Evolutionary conservation across 2,329 filamentous ascomycete genomes (phyloP).

Genomic region (Parastagonospora nodorum): DNA sequence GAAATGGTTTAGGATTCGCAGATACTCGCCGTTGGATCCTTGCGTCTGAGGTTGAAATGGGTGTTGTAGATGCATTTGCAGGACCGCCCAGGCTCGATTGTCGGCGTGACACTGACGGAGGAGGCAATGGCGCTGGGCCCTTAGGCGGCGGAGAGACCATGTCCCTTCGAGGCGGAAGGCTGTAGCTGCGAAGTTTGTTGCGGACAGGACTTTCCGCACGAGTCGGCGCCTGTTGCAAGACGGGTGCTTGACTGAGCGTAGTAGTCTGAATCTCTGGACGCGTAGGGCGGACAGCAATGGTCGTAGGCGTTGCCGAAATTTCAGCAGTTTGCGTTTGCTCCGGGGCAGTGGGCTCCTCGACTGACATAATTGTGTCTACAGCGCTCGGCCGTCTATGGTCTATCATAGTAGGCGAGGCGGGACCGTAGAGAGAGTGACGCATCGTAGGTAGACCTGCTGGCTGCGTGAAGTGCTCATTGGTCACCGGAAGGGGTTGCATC

Average conservation of each 20-base stretch:
- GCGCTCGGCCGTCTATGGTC: slow-evolving; percentile 12
- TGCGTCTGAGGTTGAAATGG: slow-evolving; percentile 2
- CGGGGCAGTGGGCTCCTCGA: background rate
- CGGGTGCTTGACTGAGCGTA: background rate
- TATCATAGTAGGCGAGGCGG: slow-evolving; percentile 28
- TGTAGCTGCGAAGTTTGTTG: slow-evolving; percentile 30
- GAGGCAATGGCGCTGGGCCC: slow-evolving; percentile 31
- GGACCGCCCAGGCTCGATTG: slow-evolving; percentile 29
- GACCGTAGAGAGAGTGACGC: slow-evolving; percentile 36
- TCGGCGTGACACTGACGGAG: slow-evolving; percentile 22
- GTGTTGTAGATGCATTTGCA: slow-evolving; percentile 9
- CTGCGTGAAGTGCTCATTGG: slow-evolving; percentile 38
- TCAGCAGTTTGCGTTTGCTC: slow-evolving; percentile 3
- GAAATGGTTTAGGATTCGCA: slow-evolving; percentile 41
- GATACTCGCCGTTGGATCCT: slow-evolving; percentile 33
- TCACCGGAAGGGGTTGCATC: slow-evolving; percentile 45
- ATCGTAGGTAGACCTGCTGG: slow-evolving; percentile 17
- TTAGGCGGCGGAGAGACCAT: slow-evolving; percentile 37
- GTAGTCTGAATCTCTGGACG: slow-evolving; percentile 4
- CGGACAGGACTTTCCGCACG: slow-evolving; percentile 27
- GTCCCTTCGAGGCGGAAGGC: slow-evolving; percentile 29
- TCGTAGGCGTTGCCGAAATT: slow-evolving; percentile 9
- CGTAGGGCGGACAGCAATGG: slow-evolving; percentile 7
- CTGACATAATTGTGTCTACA: background rate
- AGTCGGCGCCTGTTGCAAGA: slow-evolving; percentile 6